Base-by-base conservation (phyloP, 2,329 filamentous ascomycete species). In the Amphichorda felina region DNA sequence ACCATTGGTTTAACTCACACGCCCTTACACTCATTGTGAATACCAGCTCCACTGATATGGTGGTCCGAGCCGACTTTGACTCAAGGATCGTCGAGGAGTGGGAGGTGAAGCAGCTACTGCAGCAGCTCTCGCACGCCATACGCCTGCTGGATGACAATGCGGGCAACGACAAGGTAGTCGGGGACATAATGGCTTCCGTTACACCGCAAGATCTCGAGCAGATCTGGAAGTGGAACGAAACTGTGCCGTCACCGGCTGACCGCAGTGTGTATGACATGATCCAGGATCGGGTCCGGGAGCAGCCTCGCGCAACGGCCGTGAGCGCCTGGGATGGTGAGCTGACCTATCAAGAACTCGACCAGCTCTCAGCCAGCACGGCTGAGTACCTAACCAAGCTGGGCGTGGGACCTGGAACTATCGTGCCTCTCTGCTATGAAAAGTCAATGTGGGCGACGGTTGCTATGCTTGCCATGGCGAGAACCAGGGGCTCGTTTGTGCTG, bases 251-350 rank as follows among this genome's bases (percentile, higher is more conserved):
- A n/a, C 29, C 29, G n/a, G 21, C 32, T 19, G 25, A 37, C 13
- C 7, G 16, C 14, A 27, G 29, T 22, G 30, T 33, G 10, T 29
- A 37, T 18, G 19, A 24, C 15, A 11, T 33, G 18, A 32, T 37
- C 16, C 19, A 7, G n/a, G 29, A 37, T 21, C 29, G 14, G 18
- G 34, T 18, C 16, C 14, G 15, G 14, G 11, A 32, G 16, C 14
- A 16, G n/a, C 60, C 62, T 1, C 37, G 44, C 11, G 46, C 50
- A 8, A 41, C 48, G 4, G 62, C 63, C 16, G 53, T 66, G 19
- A 45, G 57, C 32, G 61, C 62, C 2, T 65, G 61, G 60, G 62
- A 66, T 38, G 62, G 62, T 41, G 32, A 38, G 14, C 18, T 29
- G 15, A 38, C 32, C 13, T 38, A 38, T 27, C 17, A 17, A 7